These are phyloP conservation scores for Didymellaceae sp. DNA, from an alignment of 2,329 filamentous ascomycete genomes.

Conservation along the genomic window DNA sequence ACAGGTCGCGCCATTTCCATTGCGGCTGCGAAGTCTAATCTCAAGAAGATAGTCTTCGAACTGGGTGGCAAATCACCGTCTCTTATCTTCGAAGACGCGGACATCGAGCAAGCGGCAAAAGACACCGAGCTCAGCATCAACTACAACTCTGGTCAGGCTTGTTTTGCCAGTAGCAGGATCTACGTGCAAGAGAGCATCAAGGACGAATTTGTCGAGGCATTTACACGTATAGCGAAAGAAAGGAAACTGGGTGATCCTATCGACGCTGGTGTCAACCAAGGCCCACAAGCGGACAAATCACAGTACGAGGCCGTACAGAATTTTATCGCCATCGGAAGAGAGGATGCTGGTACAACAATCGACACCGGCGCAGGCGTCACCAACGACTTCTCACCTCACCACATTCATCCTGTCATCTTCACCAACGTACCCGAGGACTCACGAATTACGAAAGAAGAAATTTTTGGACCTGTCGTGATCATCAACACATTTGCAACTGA, in stretches of 20 bases:
- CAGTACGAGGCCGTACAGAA: slow-evolving; percentile 33
- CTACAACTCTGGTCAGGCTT: slow-evolving; percentile 63
- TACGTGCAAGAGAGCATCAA: slow-evolving; percentile 62
- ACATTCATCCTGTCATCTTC: slow-evolving; percentile 57
- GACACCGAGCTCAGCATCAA: slow-evolving; percentile 56
- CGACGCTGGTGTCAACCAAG: slow-evolving; percentile 24
- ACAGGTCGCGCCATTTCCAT: slow-evolving; percentile 82
- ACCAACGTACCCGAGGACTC: slow-evolving; percentile 52
- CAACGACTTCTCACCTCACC: slow-evolving; percentile 47
- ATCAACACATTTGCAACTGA: slow-evolving; percentile 48
- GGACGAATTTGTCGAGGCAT: slow-evolving; percentile 41
- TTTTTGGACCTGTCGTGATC: slow-evolving; percentile 49
- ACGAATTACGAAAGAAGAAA: slow-evolving; percentile 45
- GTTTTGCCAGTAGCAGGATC: slow-evolving; percentile 63
- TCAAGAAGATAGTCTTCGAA: slow-evolving; percentile 86
- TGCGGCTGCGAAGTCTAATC: slow-evolving; percentile 75
- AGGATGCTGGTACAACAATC: slow-evolving; percentile 46
- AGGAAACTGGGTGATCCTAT: slow-evolving; percentile 31
- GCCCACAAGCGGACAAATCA: slow-evolving; percentile 33
- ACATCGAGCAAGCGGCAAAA: slow-evolving; percentile 73
- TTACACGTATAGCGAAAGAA: slow-evolving; percentile 22
- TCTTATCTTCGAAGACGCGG: slow-evolving; percentile 79
- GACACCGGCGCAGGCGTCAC: slow-evolving; percentile 42
- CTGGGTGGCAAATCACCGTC: slow-evolving; percentile 86
- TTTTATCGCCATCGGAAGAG: slow-evolving; percentile 49